Evolutionary conservation across 768 basidiomycete species (phyloP), one percentile per base, ranked within the genome.

Genomic region (Cyathus striatus): DNA sequence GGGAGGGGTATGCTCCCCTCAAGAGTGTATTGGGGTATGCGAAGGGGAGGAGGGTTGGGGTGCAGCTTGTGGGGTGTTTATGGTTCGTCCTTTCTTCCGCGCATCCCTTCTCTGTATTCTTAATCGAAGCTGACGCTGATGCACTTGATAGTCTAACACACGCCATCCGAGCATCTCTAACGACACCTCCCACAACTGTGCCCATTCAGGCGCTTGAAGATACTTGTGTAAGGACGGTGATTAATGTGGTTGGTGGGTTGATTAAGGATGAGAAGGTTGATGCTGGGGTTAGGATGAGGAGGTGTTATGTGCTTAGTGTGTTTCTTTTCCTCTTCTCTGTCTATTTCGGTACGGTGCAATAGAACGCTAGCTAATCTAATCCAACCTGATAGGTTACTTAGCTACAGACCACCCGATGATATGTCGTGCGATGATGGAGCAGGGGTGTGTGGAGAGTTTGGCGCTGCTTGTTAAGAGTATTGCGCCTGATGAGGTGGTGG

Each of bases 221-320:
- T 16, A 52, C 64, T 1, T 66, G 75, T 7, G 67, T 76, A 1
- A 67, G 79, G 38, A 76, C 79, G 1, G 71, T 90, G n/a, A 75
- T 88, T 43, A 81, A 85, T 49, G 75, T 87, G 33, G 63, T 89
- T 23, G 84, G 81, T 48, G 72, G 79, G 3, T 65, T 86, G 34
- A 62, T 89, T 17, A 56, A 70, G 76, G 24, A 79, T n/a, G n/a
- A n/a, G n/a, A n/a, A n/a, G n/a, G n/a, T n/a, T n/a, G n/a, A n/a
- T n/a, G n/a, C n/a, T n/a, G n/a, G n/a, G n/a, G n/a, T n/a, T 14
- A 70, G 76, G 24, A 79, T 78, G 1, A 83, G 76, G 56, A 83
- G 87, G 0, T 90, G 89, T 56, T 87, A 86, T 54, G 75, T 84
- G 12, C 61, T 95, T n/a, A n/a, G 0, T 81, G 89, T 91, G 45